Evolutionary conservation across 805 yeast genomes (phyloP).

Genomic region (Lipomyces sp.): DNA sequence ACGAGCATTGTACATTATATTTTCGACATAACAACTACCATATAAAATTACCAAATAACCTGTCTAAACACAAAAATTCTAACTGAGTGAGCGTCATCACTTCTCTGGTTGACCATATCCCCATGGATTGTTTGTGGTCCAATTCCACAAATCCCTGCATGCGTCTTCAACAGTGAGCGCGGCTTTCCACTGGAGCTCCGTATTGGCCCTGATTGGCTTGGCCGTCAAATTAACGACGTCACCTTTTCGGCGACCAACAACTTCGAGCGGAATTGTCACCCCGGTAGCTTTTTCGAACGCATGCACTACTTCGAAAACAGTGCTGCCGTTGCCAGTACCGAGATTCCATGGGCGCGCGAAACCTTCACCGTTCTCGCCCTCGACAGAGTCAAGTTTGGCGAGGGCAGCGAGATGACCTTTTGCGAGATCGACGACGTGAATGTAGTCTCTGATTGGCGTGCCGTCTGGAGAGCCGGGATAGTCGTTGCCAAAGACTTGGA

Average conservation of each 20-base stretch:
- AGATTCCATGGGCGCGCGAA: constrained; percentile 78
- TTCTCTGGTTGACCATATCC: constrained; percentile 51
- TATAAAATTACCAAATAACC: no score
- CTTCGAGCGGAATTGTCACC: constrained; percentile 63
- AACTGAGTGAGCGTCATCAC: neutral
- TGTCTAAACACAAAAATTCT: no score
- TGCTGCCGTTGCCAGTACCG: constrained; percentile 80
- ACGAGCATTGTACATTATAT: no score
- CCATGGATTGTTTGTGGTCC: constrained; percentile 71
- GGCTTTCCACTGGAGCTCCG: constrained; percentile 70
- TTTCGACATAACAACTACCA: no score
- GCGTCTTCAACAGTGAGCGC: constrained; percentile 62
- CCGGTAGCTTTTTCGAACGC: constrained; percentile 72
- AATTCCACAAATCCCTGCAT: constrained; percentile 75
- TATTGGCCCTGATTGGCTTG: constrained; percentile 65
- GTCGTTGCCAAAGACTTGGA: constrained; percentile 73
- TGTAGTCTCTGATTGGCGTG: constrained; percentile 60
- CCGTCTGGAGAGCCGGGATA: constrained; percentile 66
- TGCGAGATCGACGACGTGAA: constrained; percentile 81
- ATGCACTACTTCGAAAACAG: constrained; percentile 71
- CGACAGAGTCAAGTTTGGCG: constrained; percentile 53
- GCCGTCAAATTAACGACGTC: constrained; percentile 80
- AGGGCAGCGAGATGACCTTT: constrained; percentile 77
- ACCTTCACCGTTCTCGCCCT: constrained; percentile 48
- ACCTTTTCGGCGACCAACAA: constrained; percentile 72